phyloP scores from a whole-genome alignment of 2,329 filamentous ascomycete species.

The Coniochaeta hoffmannii region DNA sequence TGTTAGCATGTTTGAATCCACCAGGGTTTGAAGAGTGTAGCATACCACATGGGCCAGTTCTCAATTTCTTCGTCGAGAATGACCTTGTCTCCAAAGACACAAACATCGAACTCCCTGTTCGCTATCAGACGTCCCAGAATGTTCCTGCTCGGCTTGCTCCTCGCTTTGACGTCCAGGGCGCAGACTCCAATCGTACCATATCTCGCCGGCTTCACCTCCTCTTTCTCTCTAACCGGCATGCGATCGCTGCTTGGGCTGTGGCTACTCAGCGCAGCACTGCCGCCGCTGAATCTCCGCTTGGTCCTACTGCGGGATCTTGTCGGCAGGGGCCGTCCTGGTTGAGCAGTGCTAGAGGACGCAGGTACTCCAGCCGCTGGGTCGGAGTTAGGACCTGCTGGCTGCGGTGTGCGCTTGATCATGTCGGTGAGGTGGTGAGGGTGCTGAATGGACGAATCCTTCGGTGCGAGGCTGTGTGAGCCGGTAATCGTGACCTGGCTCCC shows the following conservation, averaged over 20 bases:
- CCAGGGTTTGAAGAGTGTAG: too few relatives aligned
- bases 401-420: conserved; percentile 33
- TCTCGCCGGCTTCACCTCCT: conserved; percentile 56
- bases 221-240: conserved; percentile 46
- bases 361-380: background rate
- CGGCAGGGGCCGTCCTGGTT: conserved; percentile 32
- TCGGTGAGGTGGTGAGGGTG: conserved; percentile 32
- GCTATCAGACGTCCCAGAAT: conserved; percentile 89
- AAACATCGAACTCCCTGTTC: conserved; percentile 89
- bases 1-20: conserved; percentile 15
- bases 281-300: conserved; percentile 66
- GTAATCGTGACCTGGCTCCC: conserved; percentile 32
- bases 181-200: conserved; percentile 81
- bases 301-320: conserved; percentile 59
- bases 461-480: conserved; percentile 35
- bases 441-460: conserved; percentile 25
- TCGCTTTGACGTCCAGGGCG: conserved; percentile 88
- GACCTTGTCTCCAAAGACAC: conserved; percentile 97
- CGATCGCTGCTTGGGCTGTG: conserved; percentile 71
- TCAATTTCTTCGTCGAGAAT: conserved; percentile 95
- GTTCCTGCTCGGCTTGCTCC: conserved; percentile 94
- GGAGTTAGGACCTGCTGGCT: conserved; percentile 1
- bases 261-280: conserved; percentile 74
- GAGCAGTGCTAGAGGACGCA: conserved; percentile 11
- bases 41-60: conserved; percentile 84